Conservation (phyloP, 2,329 filamentous ascomycete genomes). For the Penicillium sp. region DNA sequence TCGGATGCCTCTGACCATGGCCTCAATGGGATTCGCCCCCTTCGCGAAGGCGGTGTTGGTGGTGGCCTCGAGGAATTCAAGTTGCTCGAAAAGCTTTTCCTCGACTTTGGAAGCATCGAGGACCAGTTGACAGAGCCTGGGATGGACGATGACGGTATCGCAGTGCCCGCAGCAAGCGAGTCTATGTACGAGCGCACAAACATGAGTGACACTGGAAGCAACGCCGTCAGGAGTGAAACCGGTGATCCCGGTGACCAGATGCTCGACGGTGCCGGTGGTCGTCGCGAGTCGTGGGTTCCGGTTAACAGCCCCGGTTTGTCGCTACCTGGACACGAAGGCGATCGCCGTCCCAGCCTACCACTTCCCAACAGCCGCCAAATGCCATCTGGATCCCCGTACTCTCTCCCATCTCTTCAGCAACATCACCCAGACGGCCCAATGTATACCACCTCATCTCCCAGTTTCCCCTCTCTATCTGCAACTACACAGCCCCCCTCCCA, state of each 20-base stretch:
- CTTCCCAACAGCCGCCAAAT: constrained; percentile 35
- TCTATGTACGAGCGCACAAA: constrained; percentile 33
- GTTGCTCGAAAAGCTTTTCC: constrained; percentile 43
- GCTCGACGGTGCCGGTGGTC: constrained; percentile 33
- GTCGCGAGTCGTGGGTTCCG: constrained; percentile 45
- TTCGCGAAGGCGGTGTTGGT: constrained; percentile 36
- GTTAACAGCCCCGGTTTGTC: constrained; percentile 41
- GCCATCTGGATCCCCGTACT: constrained; percentile 38
- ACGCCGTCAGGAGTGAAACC: constrained; percentile 42
- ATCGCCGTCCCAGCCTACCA: constrained; percentile 42
- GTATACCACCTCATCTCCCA: constrained; percentile 35
- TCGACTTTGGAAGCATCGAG: constrained; percentile 42
- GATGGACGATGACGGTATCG: constrained; percentile 36
- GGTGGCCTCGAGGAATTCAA: constrained; percentile 42
- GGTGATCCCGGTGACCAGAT: constrained; percentile 34
- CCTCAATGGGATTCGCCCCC: constrained; percentile 31
- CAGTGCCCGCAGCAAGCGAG: constrained; percentile 21
- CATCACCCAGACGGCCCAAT: constrained; percentile 35
- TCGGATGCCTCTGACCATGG: constrained; percentile 30
- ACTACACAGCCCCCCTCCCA: constrained; percentile 32
- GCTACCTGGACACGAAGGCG: constrained; percentile 32
- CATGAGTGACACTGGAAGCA: constrained; percentile 43
- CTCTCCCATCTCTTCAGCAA: constrained; percentile 37
- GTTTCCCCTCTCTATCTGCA: constrained; percentile 32
- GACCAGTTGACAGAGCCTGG: constrained; percentile 38